These are phyloP conservation scores for Hibiscus syriacus DNA, from an alignment of 345 rosid species.

Conservation along the genomic window DNA sequence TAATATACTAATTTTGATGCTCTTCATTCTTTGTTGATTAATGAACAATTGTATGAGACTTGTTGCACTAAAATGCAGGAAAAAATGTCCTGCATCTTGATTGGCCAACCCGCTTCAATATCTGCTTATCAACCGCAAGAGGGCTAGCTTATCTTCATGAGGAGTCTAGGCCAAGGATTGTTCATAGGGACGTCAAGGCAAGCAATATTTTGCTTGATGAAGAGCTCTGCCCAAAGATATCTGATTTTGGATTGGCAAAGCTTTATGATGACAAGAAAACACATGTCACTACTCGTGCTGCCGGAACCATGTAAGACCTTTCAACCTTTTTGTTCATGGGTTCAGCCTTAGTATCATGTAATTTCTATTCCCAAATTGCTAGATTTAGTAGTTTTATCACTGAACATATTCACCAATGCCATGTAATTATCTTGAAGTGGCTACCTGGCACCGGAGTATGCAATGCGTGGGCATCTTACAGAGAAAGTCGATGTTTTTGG, in stretches of 20 bases:
- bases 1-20: neutral
- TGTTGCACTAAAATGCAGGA: slow-evolving; percentile 3
- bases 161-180: slow-evolving; percentile 41
- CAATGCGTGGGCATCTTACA: slow-evolving; percentile 63
- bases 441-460: slow-evolving; percentile 69
- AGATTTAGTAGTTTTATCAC: neutral
- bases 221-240: slow-evolving; percentile 39
- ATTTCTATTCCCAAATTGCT: neutral
- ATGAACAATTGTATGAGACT: neutral
- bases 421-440: slow-evolving; percentile 25
- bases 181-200: slow-evolving; percentile 50
- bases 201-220: slow-evolving; percentile 45
- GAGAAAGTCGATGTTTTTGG: slow-evolving; percentile 70
- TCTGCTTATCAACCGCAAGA: slow-evolving; percentile 41
- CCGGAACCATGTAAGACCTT: slow-evolving; percentile 41
- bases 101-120: slow-evolving; percentile 33
- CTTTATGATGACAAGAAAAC: slow-evolving; percentile 48
- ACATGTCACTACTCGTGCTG: slow-evolving; percentile 46
- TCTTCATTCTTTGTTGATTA: neutral
- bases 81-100: slow-evolving; percentile 24
- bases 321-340: neutral
- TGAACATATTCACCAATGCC: neutral
- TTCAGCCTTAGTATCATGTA: neutral
- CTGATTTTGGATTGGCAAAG: slow-evolving; percentile 58
- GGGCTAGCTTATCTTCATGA: slow-evolving; percentile 47